These are phyloP conservation scores for Solanum sitiens DNA, from an alignment of 257 asterid species.

Conservation along the genomic window DNA sequence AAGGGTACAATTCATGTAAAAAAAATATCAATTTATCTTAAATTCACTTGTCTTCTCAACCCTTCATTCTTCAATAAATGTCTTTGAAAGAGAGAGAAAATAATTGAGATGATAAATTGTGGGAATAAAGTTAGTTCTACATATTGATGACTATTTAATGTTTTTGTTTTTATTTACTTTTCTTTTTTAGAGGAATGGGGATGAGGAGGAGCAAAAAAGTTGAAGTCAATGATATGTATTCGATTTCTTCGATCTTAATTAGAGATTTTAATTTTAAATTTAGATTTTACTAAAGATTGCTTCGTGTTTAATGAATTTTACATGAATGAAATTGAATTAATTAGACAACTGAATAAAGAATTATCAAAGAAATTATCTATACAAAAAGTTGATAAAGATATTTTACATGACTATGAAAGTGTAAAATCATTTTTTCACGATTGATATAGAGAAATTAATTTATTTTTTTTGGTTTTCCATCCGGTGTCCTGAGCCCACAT, in stretches of 20 bases:
- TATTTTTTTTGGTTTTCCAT: no score
- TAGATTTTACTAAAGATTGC: neutral
- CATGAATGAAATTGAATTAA: neutral
- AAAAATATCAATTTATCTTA: neutral
- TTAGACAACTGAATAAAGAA: neutral
- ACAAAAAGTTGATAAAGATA: neutral
- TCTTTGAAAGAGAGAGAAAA: neutral
- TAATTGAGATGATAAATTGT: neutral
- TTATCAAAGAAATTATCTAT: neutral
- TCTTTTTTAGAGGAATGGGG: neutral
- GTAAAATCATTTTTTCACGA: neutral
- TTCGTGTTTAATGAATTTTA: neutral
- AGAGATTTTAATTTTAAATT: neutral
- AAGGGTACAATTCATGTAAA: neutral
- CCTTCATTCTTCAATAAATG: neutral
- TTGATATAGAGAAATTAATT: neutral
- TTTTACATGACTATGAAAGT: neutral
- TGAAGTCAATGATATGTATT: neutral
- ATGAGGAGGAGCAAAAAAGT: neutral
- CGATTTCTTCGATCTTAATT: neutral
- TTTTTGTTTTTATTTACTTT: neutral
- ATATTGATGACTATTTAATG: neutral
- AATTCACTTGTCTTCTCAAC: neutral
- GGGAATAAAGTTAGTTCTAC: neutral
- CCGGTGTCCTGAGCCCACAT: no score